Percentiles rank a stretch among this genome's conserved stretches.
These are phyloP conservation scores for Rhododendron williamsianum DNA, from an alignment of 148 eudicot species.

Conservation along the genomic window DNA sequence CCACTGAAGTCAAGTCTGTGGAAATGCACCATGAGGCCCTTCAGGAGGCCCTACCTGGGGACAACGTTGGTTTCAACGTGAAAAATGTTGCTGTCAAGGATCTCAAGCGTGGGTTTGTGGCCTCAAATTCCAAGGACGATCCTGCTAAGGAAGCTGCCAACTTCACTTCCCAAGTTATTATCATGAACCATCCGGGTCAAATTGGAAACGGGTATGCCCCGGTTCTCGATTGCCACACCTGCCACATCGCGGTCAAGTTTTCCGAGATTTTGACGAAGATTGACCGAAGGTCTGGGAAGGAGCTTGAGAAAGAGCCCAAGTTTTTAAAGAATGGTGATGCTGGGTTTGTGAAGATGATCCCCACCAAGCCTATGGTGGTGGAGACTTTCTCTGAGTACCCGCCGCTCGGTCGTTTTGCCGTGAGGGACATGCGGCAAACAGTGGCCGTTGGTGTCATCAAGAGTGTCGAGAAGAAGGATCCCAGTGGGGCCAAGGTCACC, in stretches of 20 bases:
- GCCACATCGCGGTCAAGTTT: slow-evolving; percentile 31
- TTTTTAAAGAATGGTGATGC: slow-evolving; percentile 34
- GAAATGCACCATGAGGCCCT: slow-evolving; percentile 40
- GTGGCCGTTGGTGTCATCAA: slow-evolving; percentile 31
- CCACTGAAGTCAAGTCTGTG: slow-evolving; percentile 33
- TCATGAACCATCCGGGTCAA: slow-evolving; percentile 33
- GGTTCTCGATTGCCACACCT: slow-evolving; percentile 32
- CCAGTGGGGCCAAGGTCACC: slow-evolving; percentile 18
- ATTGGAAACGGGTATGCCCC: slow-evolving; percentile 32
- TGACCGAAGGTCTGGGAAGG: slow-evolving; percentile 35
- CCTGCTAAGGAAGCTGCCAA: slow-evolving; percentile 33
- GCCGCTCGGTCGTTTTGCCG: slow-evolving; percentile 29
- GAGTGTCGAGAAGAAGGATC: slow-evolving; percentile 18
- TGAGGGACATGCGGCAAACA: slow-evolving; percentile 32
- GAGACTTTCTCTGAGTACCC: slow-evolving; percentile 34
- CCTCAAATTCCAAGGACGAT: slow-evolving; percentile 30
- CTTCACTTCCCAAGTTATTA: slow-evolving; percentile 30
- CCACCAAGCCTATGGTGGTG: slow-evolving; percentile 33
- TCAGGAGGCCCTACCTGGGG: slow-evolving; percentile 30
- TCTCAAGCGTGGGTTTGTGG: slow-evolving; percentile 34
- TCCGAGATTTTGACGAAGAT: slow-evolving; percentile 31
- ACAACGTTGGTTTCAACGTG: slow-evolving; percentile 30
- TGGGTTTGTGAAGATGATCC: slow-evolving; percentile 30
- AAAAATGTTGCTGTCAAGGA: slow-evolving; percentile 34
- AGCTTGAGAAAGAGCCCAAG: slow-evolving; percentile 32